These are phyloP conservation scores for Plasmodium vinckei DNA, from an alignment of 169 alveolate species.

Conservation along the genomic window DNA sequence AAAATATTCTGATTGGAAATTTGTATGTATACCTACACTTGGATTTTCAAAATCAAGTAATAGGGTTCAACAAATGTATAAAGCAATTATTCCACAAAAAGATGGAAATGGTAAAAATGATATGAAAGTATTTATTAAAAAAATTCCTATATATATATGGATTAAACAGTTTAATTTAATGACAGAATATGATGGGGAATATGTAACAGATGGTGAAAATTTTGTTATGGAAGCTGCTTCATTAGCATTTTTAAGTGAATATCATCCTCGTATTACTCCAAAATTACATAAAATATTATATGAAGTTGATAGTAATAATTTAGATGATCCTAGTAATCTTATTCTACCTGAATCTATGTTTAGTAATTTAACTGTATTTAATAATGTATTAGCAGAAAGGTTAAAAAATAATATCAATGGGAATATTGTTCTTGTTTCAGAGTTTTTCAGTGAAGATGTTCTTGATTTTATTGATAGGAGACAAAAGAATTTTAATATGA, in stretches of 20 bases:
- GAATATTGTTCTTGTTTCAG: conserved; percentile 81
- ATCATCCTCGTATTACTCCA: conserved; percentile 80
- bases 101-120: conserved; percentile 42
- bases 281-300: conserved; percentile 80
- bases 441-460: conserved; percentile 80
- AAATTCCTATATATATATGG: conserved; percentile 85
- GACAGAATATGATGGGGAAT: conserved; percentile 83
- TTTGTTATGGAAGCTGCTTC: conserved; percentile 88
- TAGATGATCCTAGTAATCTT: conserved; percentile 2
- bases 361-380: conserved; percentile 59
- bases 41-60: conserved; percentile 83
- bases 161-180: conserved; percentile 81
- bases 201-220: conserved; percentile 87
- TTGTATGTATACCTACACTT: conserved; percentile 79
- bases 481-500: conserved; percentile 71
- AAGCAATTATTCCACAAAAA: conserved; percentile 41
- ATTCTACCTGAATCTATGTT: conserved; percentile 15
- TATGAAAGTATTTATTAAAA: conserved; percentile 79
- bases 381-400: conserved; percentile 38
- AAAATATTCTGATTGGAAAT: conserved; percentile 78
- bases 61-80: conserved; percentile 82
- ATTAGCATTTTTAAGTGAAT: conserved; percentile 79
- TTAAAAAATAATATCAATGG: conserved; percentile 73
- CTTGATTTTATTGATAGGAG: conserved; percentile 79
- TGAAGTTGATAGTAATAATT: conserved; percentile 57